Conservation (phyloP, 2,329 filamentous ascomycete genomes). For the Microdochium nivale region DNA sequence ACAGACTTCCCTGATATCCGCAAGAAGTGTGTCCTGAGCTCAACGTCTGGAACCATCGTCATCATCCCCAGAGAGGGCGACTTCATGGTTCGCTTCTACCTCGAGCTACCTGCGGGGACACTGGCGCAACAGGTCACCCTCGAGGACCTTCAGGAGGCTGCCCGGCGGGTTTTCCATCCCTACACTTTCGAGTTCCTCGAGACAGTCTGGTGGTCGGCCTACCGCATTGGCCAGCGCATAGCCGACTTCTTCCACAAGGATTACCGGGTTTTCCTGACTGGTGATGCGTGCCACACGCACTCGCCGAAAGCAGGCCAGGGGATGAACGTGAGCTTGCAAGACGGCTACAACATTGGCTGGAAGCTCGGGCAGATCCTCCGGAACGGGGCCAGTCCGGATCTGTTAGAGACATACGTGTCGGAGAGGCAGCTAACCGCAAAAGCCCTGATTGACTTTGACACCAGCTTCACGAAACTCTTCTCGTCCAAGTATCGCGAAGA, state of each 20-base stretch:
- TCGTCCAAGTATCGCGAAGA: conserved; percentile 27
- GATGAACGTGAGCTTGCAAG: conserved; percentile 52
- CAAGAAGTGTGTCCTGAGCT: conserved; percentile 45
- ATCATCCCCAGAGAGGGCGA: conserved; percentile 54
- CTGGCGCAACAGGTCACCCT: conserved; percentile 42
- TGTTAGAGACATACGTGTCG: conserved; percentile 43
- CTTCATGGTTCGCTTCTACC: conserved; percentile 51
- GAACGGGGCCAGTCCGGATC: conserved; percentile 27
- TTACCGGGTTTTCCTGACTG: conserved; percentile 50
- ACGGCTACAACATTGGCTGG: conserved; percentile 56
- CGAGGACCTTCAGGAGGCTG: conserved; percentile 41
- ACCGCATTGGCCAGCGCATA: conserved; percentile 52
- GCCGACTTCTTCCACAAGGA: conserved; percentile 50
- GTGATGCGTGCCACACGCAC: conserved; percentile 59
- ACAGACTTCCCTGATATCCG: conserved; percentile 57
- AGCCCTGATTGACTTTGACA: conserved; percentile 54
- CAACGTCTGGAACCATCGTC: conserved; percentile 44
- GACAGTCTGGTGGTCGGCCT: conserved; percentile 56
- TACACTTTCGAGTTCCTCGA: conserved; percentile 45
- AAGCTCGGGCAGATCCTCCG: conserved; percentile 43
- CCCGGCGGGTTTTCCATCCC: conserved; percentile 42
- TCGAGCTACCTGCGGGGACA: conserved; percentile 43
- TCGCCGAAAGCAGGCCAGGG: conserved; percentile 59
- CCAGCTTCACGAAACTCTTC: conserved; percentile 43
- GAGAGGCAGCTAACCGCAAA: conserved; percentile 43